Conservation (phyloP, 1,284 basidiomycete genomes). For the Malassezia slooffiae region DNA sequence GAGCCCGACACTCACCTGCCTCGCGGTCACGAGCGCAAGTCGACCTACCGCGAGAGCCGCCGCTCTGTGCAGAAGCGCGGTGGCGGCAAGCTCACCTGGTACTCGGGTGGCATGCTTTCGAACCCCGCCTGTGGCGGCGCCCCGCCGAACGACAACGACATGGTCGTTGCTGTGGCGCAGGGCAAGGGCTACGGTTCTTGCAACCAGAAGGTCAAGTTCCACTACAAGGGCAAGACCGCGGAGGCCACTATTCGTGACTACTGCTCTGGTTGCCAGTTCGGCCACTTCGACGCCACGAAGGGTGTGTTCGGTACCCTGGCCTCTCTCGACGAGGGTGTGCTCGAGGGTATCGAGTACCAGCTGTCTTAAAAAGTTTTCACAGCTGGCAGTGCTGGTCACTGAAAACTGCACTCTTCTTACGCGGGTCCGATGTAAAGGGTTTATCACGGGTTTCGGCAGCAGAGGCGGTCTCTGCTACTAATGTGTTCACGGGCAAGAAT, state of each 20-base stretch:
- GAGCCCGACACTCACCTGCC: no score
- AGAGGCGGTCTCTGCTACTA: no score
- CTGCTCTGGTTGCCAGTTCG: constrained; percentile 27
- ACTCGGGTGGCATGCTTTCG: constrained; percentile 30
- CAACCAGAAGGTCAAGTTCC: constrained; percentile 32
- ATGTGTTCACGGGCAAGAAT: no score
- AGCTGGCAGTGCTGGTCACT: no score
- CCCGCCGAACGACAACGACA: constrained; percentile 24
- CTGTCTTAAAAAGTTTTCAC: constrained; percentile 21
- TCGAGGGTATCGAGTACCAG: constrained; percentile 18
- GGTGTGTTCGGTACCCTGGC: constrained; percentile 35
- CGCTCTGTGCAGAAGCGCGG: constrained; percentile 23
- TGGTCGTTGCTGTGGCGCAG: constrained; percentile 31
- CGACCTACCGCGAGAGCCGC: constrained; percentile 9
- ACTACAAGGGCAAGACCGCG: constrained; percentile 34
- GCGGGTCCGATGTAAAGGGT: no score
- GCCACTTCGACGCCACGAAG: constrained; percentile 30
- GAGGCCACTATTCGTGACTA: constrained; percentile 30
- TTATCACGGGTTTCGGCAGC: no score
- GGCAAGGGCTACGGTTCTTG: constrained; percentile 29
- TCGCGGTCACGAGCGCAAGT: constrained; percentile 30
- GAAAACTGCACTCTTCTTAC: no score
- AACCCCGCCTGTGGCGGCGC: constrained; percentile 39
- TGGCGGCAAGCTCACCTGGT: constrained; percentile 29
- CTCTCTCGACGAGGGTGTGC: constrained; percentile 25